Evolutionary conservation across 495 filamentous ascomycete species (phyloP), one percentile per base, ranked within the genome.

Genomic region (Penicillium antarcticum): DNA sequence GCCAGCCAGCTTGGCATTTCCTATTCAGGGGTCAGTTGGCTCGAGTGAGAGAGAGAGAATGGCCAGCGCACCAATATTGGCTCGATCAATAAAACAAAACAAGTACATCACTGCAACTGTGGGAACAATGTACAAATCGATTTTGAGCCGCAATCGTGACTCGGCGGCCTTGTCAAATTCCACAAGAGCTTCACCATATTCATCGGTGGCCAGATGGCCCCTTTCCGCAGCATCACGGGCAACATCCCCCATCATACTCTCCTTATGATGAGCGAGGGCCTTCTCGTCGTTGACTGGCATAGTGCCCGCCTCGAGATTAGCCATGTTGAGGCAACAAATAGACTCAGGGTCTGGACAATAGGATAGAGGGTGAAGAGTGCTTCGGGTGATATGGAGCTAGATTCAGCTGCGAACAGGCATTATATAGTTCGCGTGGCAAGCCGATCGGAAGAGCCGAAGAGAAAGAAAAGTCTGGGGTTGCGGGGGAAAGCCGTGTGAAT

Each of bases 151-250:
- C 40, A 76, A 71, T 36, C 68, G 78, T n/a, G 70, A 66, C 56
- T 89, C 86, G 19, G 80, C 81, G 5, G 60, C 69, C 19, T 68
- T 67, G 55, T 89, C 85, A 55, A 87, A 78, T 17, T 82, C 66
- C 8, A 84, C 57, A 9, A 84, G 69, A 10, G 84, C 57, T 12
- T 71, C 65, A 21, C 81, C 84, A 58, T 81, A 74, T 77, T 75
- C 71, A 52, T 89, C 84, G 1, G 84, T 86, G 4, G 82, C 84
- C 1, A 68, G 72, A 45, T 80, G 74, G 17, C 84, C 83, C 14
- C 73, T 67, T 56, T 79, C 82, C n/a, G 81, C 83, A 17, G 71
- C 75, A 45, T 71, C 67, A 52, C 77, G 74, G 19, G 70, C 62
- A 29, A 52, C 32, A 5, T 59, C 58, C 1, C 16, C 53, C 64